These are phyloP conservation scores for Colletotrichum camelliae DNA, from an alignment of 2,329 filamentous ascomycete genomes.

Conservation along the genomic window DNA sequence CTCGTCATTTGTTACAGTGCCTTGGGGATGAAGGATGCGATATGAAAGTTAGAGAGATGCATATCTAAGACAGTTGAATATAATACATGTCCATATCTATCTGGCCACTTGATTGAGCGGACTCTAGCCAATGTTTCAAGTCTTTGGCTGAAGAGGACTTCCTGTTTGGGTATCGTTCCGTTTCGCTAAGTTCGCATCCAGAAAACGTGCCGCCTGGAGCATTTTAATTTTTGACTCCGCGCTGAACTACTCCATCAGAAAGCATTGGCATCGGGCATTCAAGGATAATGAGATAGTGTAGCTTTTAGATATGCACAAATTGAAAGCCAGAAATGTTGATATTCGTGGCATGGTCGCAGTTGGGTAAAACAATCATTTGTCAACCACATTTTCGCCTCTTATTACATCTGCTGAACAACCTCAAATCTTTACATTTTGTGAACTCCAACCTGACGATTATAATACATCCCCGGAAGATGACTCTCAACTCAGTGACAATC, in stretches of 20 bases:
- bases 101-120: neutral
- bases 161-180: neutral
- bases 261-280: neutral
- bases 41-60: neutral
- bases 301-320: neutral
- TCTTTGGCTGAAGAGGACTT: neutral
- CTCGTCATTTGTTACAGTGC: neutral
- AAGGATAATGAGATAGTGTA: neutral
- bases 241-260: neutral
- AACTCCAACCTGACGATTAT: neutral
- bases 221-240: neutral
- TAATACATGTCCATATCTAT: neutral
- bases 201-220: neutral
- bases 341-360: neutral
- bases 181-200: neutral
- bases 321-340: neutral
- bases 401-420: neutral
- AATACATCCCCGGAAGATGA: neutral
- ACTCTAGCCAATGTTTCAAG: fast-evolving
- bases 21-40: neutral
- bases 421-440: neutral
- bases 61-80: neutral
- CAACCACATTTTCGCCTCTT: neutral
- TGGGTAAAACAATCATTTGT: neutral
- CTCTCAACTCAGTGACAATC: neutral